Evolutionary conservation across 2,329 filamentous ascomycete genomes (phyloP).

Genomic region (Pleomassaria siparia): DNA sequence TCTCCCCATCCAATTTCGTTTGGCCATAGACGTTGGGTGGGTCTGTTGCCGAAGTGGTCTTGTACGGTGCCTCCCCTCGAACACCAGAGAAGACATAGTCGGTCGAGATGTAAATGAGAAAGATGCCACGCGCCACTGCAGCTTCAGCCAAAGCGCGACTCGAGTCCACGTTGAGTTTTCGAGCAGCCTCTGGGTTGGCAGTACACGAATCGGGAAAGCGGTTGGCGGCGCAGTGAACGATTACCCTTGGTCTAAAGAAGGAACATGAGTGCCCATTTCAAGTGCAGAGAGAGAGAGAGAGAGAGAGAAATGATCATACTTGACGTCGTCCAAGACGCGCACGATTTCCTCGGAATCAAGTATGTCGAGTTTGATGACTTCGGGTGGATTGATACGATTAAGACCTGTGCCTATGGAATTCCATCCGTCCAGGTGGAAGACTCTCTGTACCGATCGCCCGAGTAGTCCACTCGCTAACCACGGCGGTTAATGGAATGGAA

Average conservation of each 20-base stretch:
- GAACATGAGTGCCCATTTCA: no score
- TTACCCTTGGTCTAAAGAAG: conserved; percentile 64
- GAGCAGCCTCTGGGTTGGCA: conserved; percentile 73
- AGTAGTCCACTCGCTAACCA: conserved; percentile 71
- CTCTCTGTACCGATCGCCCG: conserved; percentile 73
- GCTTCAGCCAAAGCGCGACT: conserved; percentile 66
- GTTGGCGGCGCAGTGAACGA: conserved; percentile 90
- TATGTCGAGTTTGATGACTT: conserved; percentile 59
- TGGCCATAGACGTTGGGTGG: conserved; percentile 81
- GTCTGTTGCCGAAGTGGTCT: conserved; percentile 60
- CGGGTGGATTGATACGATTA: conserved; percentile 70
- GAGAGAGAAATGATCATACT: no score
- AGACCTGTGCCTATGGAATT: conserved; percentile 53
- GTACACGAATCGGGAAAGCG: conserved; percentile 86
- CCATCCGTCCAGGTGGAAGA: conserved; percentile 69
- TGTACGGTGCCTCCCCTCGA: conserved; percentile 82
- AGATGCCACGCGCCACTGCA: conserved; percentile 62
- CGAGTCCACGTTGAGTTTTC: conserved; percentile 72
- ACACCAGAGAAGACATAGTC: conserved; percentile 78
- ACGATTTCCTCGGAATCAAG: conserved; percentile 49
- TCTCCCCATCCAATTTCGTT: conserved; percentile 71
- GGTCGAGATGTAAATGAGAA: conserved; percentile 78
- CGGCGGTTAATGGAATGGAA: conserved; percentile 11
- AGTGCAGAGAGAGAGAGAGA: no score
- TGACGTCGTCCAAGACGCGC: conserved; percentile 53